Evolutionary conservation across 495 filamentous ascomycete species (phyloP).

Genomic region (Staphylotrichum longicolle): DNA sequence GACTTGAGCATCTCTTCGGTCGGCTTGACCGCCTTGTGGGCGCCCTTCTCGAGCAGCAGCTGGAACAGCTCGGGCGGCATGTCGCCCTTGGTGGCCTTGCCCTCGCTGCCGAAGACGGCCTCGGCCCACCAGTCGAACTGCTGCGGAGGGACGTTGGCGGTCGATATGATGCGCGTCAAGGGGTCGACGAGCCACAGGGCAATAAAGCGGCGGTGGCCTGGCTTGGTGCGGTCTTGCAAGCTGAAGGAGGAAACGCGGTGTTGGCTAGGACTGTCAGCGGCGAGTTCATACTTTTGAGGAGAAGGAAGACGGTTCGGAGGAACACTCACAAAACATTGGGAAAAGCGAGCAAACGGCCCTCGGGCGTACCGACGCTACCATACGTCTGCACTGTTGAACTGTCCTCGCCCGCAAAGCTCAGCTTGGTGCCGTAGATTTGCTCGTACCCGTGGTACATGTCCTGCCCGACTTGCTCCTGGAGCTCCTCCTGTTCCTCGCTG

Average conservation of each 20-base stretch:
- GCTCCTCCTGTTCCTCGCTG: slow-evolving; percentile 25
- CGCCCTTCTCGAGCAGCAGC: slow-evolving; percentile 39
- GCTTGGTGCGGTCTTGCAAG: slow-evolving; percentile 48
- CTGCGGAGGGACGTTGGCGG: slow-evolving; percentile 59
- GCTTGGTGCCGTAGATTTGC: slow-evolving; percentile 29
- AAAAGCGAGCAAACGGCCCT: slow-evolving; percentile 42
- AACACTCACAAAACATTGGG: slow-evolving; percentile 39
- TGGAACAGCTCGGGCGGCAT: slow-evolving; percentile 31
- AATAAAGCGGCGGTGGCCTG: slow-evolving; percentile 56
- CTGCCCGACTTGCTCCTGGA: slow-evolving; percentile 8
- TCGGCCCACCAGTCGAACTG: slow-evolving; percentile 44
- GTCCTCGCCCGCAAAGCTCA: not conserved
- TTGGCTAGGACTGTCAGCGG: slow-evolving; percentile 30
- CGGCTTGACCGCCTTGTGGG: slow-evolving; percentile 16
- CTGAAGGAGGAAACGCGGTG: slow-evolving; percentile 52
- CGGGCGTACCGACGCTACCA: slow-evolving; percentile 33
- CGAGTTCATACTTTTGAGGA: too few relatives aligned
- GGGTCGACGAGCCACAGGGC: slow-evolving; percentile 60
- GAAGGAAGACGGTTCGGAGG: too few relatives aligned
- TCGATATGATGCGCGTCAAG: slow-evolving; percentile 46
- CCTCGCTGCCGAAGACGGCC: slow-evolving; percentile 22
- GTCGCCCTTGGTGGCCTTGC: slow-evolving; percentile 4
- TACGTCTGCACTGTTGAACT: slow-evolving; percentile 31
- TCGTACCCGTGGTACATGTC: slow-evolving; percentile 29
- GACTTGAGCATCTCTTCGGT: slow-evolving; percentile 23